Conservation (phyloP, 768 basidiomycete genomes). For the Auriculariales sp. region DNA sequence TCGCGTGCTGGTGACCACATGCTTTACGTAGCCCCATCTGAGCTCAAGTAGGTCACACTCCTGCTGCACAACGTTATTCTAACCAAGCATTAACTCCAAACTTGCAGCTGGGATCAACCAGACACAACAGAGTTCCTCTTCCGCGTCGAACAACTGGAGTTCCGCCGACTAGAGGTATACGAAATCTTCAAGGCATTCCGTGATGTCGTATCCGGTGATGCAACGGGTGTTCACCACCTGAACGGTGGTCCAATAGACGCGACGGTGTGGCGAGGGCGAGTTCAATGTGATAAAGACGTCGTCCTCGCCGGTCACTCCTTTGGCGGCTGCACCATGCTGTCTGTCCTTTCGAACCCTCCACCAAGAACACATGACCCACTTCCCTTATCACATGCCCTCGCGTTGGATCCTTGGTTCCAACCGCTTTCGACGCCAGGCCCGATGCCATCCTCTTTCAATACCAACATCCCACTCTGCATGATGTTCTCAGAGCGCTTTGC, state of each 20-base stretch:
- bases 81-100: too few species aligned
- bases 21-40: too few species aligned
- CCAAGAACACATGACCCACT: conserved; percentile 26
- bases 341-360: conserved; percentile 37
- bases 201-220: conserved; percentile 28
- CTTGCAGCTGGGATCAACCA: conserved; percentile 17
- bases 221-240: conserved; percentile 27
- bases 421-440: conserved; percentile 50
- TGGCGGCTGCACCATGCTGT: conserved; percentile 39
- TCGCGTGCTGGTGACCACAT: background rate
- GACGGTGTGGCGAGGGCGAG: conserved; percentile 20
- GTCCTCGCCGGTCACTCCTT: conserved; percentile 40
- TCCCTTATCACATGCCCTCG: conserved; percentile 41
- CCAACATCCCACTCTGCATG: conserved; percentile 30
- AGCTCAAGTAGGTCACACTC: too few species aligned
- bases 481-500: conserved; percentile 71
- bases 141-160: conserved; percentile 52
- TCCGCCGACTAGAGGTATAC: conserved; percentile 58
- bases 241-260: conserved; percentile 35
- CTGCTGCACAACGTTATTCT: too few species aligned
- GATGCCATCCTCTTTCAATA: conserved; percentile 8
- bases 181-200: conserved; percentile 43
- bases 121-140: conserved; percentile 28
- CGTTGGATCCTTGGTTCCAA: conserved; percentile 79
- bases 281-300: conserved; percentile 19